Percentiles rank a stretch among this genome's conserved stretches.
phyloP scores from a whole-genome alignment of 345 rosid genomes.

The Hirschfeldia incana region DNA sequence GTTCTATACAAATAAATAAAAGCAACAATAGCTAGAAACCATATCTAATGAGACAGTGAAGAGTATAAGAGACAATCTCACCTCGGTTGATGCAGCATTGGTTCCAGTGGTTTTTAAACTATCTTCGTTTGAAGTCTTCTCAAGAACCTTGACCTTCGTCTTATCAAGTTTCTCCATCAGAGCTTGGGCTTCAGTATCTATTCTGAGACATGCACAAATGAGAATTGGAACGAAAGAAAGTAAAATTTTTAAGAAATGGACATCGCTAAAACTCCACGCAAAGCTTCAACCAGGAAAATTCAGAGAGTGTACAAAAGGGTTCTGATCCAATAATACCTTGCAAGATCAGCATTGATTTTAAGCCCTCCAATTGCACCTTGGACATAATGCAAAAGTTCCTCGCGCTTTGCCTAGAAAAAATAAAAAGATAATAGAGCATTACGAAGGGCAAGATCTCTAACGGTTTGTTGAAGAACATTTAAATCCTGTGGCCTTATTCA shows the following conservation, averaged over 20 bases:
- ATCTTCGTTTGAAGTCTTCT: constrained; percentile 40
- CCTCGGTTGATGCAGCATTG: constrained; percentile 52
- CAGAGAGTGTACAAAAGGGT: neutral
- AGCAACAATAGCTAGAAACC: neutral
- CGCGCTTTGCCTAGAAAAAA: constrained; percentile 63
- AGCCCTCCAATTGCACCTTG: constrained; percentile 85
- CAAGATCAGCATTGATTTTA: constrained; percentile 66
- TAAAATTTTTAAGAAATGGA: constrained; percentile 7
- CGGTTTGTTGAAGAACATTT: neutral
- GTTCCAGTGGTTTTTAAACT: constrained; percentile 44
- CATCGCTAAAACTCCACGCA: neutral
- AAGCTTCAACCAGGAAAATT: neutral
- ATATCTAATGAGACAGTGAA: constrained; percentile 4
- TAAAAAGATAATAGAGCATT: constrained; percentile 2
- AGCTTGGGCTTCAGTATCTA: constrained; percentile 74
- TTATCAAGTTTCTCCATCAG: constrained; percentile 67
- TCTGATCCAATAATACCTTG: constrained; percentile 54
- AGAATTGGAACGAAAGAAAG: constrained; percentile 24
- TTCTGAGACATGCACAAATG: constrained; percentile 63
- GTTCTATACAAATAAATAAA: constrained; percentile 4
- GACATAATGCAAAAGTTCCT: constrained; percentile 85
- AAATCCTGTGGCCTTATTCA: neutral
- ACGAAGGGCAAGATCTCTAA: constrained; percentile 9
- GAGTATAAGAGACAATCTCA: constrained; percentile 32
- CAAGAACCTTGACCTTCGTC: constrained; percentile 44